Evolutionary conservation across 2,329 filamentous ascomycete genomes (phyloP), one percentile per base, ranked within the genome.

Genomic region (Penicillium verrucosum): DNA sequence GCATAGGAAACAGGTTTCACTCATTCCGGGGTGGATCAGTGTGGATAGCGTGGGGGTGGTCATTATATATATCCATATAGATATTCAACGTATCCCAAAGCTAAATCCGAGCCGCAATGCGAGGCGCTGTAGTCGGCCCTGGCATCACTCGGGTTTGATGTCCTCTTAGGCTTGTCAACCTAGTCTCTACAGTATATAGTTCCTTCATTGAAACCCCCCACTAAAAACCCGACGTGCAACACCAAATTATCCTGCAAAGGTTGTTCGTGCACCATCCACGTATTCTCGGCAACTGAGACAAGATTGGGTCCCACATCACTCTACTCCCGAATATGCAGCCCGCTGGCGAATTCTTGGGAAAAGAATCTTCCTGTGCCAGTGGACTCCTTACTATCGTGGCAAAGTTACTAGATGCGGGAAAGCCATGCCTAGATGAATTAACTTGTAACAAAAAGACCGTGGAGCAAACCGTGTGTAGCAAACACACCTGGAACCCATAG

Each of bases 1-100:
- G 8, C 18, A 30, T 7, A 51, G 30, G 30, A n/a, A 40, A 16
- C 12, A 8, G 11, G 27, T 45, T 41, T 18, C 48, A 30, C 41
- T 34, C n/a, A 21, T 21, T 11, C 4, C 1, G 11, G 25, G 30
- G 70, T 69, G 0, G 67, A 74, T 40, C 7, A 18, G 11, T 38
- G 53, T 46, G 40, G 41, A 47, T 81, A 16, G 81, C 78, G 3
- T 78, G 73, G 52, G 80, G 80, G 80, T 16, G 11, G 29, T 18
- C 16, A 44, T 34, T 10, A 5, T 34, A 32, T 18, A 37, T 23
- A 12, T 36, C 6, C 23, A 42, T 9, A 27, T 16, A 29, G 25
- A 18, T 18, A 12, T 18, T 12, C 14, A 43, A 44, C 25, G 10
- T 11, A n/a, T 43, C 14, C 23, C 16, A 11, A 29, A 8, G 30